phyloP scores from a whole-genome alignment of 768 basidiomycete species.

The Fibroporia radiculosa region DNA sequence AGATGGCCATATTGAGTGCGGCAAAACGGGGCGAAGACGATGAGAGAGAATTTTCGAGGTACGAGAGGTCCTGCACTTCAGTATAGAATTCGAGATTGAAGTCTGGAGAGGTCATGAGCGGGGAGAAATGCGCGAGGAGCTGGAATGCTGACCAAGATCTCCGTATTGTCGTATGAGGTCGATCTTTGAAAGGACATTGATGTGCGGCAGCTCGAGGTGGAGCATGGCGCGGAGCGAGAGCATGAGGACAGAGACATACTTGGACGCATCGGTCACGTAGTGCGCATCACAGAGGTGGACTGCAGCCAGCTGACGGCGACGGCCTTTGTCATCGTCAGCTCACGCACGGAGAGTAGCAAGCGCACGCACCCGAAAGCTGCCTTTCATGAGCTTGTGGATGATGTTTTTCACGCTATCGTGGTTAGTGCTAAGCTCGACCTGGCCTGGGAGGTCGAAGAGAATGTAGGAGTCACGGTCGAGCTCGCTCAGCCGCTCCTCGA shows the following conservation, averaged over 20 bases:
- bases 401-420: slow-evolving; percentile 85
- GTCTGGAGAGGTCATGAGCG: slow-evolving; percentile 37
- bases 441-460: slow-evolving; percentile 93
- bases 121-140: neutral
- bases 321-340: slow-evolving; percentile 8
- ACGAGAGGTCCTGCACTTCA: slow-evolving; percentile 91
- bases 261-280: slow-evolving; percentile 92
- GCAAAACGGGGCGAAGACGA: slow-evolving; percentile 61
- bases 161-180: slow-evolving; percentile 89
- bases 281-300: slow-evolving; percentile 96
- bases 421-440: slow-evolving; percentile 96
- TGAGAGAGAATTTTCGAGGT: slow-evolving; percentile 71
- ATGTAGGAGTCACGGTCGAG: slow-evolving; percentile 75
- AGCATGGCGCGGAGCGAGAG: slow-evolving; percentile 94
- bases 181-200: slow-evolving; percentile 95
- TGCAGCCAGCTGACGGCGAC: slow-evolving; percentile 68
- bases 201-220: slow-evolving; percentile 95
- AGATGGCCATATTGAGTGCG: slow-evolving; percentile 82
- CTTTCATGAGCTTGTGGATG: slow-evolving; percentile 60
- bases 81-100: slow-evolving; percentile 98
- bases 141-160: slow-evolving; percentile 65
- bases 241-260: slow-evolving; percentile 89
- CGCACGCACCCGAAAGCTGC: slow-evolving; percentile 73
- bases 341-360: neutral
- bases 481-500: slow-evolving; percentile 59